Evolutionary conservation across 108 stramenopile species (phyloP).

Genomic region (Fistulifera pelliculosa): DNA sequence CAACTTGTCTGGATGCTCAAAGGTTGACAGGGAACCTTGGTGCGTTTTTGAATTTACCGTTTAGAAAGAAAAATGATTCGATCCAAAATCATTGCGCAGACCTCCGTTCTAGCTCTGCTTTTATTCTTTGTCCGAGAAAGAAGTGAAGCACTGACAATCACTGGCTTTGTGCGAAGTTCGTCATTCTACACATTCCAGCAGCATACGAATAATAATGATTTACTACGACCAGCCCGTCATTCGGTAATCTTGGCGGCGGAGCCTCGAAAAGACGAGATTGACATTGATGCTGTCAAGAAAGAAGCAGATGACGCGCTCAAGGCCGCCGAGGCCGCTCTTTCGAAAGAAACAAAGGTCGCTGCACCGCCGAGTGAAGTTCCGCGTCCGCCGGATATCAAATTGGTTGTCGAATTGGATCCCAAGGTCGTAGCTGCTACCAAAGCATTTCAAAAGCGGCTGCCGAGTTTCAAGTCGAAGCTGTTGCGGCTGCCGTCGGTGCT

Average conservation of each 20-base stretch:
- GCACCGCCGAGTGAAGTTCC: neutral
- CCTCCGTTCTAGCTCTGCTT: no score
- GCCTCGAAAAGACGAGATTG: slow-evolving; percentile 2
- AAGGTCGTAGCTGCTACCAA: neutral
- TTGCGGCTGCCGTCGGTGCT: slow-evolving; percentile 36
- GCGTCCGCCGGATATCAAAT: neutral
- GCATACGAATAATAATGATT: no score
- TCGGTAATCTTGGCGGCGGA: neutral
- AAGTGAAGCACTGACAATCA: no score
- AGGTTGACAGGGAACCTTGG: no score
- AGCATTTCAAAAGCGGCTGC: neutral
- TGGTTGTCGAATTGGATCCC: neutral
- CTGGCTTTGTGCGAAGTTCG: no score
- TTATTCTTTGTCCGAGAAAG: no score
- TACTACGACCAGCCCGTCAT: no score
- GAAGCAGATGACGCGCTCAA: slow-evolving; percentile 10
- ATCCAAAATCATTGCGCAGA: no score
- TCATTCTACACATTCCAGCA: no score
- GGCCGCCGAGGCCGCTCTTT: slow-evolving; percentile 5
- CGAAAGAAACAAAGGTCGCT: neutral
- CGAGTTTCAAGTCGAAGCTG: slow-evolving; percentile 16
- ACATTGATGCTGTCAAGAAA: slow-evolving; percentile 8
- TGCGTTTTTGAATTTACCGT: no score
- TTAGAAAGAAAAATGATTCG: no score
- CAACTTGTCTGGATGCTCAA: no score